Conservation (phyloP, 169 alveolate species). For the Neospora caninum region DNA sequence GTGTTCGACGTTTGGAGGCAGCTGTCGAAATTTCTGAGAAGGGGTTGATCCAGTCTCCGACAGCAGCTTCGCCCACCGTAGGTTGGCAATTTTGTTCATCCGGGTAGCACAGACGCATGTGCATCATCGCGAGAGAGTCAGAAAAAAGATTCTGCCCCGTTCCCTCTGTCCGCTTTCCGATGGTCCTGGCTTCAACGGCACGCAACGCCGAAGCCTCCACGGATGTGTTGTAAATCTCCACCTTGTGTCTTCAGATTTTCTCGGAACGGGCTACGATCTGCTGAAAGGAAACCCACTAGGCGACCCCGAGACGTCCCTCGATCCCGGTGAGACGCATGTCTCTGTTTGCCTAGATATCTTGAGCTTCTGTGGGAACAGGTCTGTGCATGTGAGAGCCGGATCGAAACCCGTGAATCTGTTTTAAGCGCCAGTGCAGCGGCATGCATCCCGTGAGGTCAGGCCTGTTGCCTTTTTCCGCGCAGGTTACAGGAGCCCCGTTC, state of each 20-base stretch:
- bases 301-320: constrained; percentile 58
- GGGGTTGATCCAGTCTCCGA: background rate
- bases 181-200: background rate
- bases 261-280: constrained; percentile 63
- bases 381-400: too few relatives aligned
- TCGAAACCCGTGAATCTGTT: too few relatives aligned
- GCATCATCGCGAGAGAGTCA: too few relatives aligned
- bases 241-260: constrained; percentile 11
- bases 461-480: background rate
- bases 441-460: too few relatives aligned
- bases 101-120: too few relatives aligned
- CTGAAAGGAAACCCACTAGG: constrained; percentile 67
- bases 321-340: constrained; percentile 59
- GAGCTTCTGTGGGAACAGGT: too few relatives aligned
- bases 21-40: background rate
- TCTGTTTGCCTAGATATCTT: too few relatives aligned
- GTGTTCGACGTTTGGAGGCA: background rate
- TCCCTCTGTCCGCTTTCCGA: background rate
- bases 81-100: too few relatives aligned
- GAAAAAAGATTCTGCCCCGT: too few relatives aligned
- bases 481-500: constrained; percentile 53
- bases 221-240: background rate
- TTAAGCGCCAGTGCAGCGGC: too few relatives aligned
- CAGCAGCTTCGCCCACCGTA: too few relatives aligned
- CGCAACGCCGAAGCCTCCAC: background rate